phyloP scores from a whole-genome alignment of 192 early-diverging fungal genomes.

The Entomortierella parvispora region DNA sequence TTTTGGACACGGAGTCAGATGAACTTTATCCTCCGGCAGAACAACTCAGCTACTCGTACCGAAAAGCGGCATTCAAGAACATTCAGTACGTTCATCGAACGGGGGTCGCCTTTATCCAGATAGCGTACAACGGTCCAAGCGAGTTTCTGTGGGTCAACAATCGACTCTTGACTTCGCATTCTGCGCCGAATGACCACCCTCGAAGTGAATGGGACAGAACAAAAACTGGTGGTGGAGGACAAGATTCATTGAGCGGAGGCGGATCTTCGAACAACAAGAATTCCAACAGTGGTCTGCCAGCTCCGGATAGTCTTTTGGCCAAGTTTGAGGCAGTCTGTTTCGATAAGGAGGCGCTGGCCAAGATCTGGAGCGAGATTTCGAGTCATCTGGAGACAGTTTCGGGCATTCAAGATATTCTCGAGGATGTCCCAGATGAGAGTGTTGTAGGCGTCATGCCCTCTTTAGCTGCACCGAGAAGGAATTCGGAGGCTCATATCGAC shows the following conservation, averaged over 20 bases:
- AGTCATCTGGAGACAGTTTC: slow-evolving; percentile 42
- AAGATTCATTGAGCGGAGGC: slow-evolving; percentile 19
- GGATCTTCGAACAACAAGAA: slow-evolving; percentile 31
- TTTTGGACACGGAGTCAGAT: slow-evolving; percentile 96
- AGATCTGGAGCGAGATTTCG: slow-evolving; percentile 71
- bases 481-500: slow-evolving; percentile 21
- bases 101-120: slow-evolving; percentile 94
- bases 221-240: slow-evolving; percentile 28
- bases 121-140: slow-evolving; percentile 67
- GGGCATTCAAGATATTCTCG: slow-evolving; percentile 48
- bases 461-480: slow-evolving; percentile 31
- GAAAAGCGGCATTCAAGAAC: slow-evolving; percentile 73
- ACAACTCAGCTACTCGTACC: slow-evolving; percentile 67
- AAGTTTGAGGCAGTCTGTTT: slow-evolving; percentile 72
- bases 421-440: slow-evolving; percentile 46
- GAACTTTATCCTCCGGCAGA: slow-evolving; percentile 68
- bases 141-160: slow-evolving; percentile 92
- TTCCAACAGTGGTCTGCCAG: slow-evolving; percentile 35
- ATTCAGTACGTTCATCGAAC: slow-evolving; percentile 93
- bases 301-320: slow-evolving; percentile 67
- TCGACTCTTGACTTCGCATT: slow-evolving; percentile 71
- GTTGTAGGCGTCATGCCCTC: slow-evolving; percentile 44
- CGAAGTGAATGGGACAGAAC: slow-evolving; percentile 50
- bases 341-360: slow-evolving; percentile 63
- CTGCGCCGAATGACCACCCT: slow-evolving; percentile 54